These are phyloP conservation scores for Stagonosporopsis tanaceti DNA, from an alignment of 2,329 filamentous ascomycete species.

Conservation along the genomic window DNA sequence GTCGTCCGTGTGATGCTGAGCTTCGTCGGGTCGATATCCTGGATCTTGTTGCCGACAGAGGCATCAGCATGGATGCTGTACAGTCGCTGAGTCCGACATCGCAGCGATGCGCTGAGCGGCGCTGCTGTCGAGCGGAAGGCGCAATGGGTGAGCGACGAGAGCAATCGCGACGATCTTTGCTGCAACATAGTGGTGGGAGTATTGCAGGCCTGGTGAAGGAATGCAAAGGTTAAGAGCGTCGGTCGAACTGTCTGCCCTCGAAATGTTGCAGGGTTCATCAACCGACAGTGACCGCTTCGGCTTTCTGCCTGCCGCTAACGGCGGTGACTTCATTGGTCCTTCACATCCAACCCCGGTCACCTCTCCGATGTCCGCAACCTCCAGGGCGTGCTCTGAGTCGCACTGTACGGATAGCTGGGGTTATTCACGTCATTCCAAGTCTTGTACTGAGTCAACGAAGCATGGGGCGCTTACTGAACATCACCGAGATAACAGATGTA, in stretches of 20 bases:
- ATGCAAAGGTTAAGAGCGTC: constrained; percentile 22
- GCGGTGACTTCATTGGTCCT: constrained; percentile 13
- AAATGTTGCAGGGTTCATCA: constrained; percentile 33
- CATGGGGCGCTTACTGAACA: neutral
- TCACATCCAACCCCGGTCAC: neutral
- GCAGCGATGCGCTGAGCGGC: constrained; percentile 50
- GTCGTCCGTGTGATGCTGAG: constrained; percentile 77
- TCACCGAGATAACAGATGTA: neutral
- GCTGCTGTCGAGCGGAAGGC: constrained; percentile 37
- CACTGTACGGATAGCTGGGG: constrained; percentile 35
- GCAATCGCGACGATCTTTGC: constrained; percentile 44
- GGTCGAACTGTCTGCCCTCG: constrained; percentile 19
- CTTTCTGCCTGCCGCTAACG: constrained; percentile 21
- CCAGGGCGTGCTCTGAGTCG: constrained; percentile 22
- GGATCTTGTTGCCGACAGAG: constrained; percentile 61
- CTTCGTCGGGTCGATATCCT: constrained; percentile 78
- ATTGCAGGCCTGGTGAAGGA: constrained; percentile 22
- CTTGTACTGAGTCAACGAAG: neutral
- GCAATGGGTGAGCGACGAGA: constrained; percentile 44
- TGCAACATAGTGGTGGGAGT: constrained; percentile 46
- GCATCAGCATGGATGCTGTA: constrained; percentile 61
- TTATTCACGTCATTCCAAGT: constrained; percentile 27
- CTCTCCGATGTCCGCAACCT: constrained; percentile 14
- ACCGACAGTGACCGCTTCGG: constrained; percentile 40
- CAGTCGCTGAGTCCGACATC: constrained; percentile 55